A percentile compares a stretch with the other conserved stretches of the same genome.
phyloP scores from a whole-genome alignment of 1,284 basidiomycete species.

The Macrocystidia cucumis region DNA sequence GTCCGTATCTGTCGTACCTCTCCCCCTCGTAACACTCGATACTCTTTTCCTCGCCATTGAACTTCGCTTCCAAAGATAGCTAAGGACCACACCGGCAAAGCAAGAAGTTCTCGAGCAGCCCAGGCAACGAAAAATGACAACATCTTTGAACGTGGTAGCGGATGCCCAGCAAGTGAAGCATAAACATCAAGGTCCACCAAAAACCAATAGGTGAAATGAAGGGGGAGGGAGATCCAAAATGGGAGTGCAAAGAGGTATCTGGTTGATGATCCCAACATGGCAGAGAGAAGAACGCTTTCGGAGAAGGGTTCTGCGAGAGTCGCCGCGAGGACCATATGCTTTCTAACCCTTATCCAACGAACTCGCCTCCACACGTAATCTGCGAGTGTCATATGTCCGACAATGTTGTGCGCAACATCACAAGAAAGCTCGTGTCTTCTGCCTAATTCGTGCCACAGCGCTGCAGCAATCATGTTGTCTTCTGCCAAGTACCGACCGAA shows the following conservation, averaged over 20 bases:
- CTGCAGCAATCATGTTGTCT: slow-evolving; percentile 90
- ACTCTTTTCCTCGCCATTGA: slow-evolving; percentile 73
- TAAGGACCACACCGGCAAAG: slow-evolving; percentile 79
- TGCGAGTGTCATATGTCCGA: slow-evolving; percentile 75
- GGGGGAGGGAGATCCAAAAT: slow-evolving; percentile 42
- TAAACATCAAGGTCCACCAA: slow-evolving; percentile 69
- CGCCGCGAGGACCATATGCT: slow-evolving; percentile 82
- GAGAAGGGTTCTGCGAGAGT: slow-evolving; percentile 88
- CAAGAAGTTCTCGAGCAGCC: slow-evolving; percentile 68
- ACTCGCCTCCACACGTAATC: slow-evolving; percentile 84
- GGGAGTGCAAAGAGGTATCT: slow-evolving; percentile 45
- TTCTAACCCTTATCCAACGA: slow-evolving; percentile 92
- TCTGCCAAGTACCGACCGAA: slow-evolving; percentile 89
- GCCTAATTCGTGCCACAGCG: slow-evolving; percentile 87
- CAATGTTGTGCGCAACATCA: slow-evolving; percentile 84
- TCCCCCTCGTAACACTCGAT: slow-evolving; percentile 58
- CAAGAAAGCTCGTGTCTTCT: slow-evolving; percentile 81
- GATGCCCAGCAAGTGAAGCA: slow-evolving; percentile 63
- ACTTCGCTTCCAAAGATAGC: slow-evolving; percentile 79
- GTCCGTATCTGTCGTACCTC: too few relatives aligned
- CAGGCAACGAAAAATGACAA: slow-evolving; percentile 71
- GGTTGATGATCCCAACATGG: slow-evolving; percentile 54
- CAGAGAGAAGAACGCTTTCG: slow-evolving; percentile 69
- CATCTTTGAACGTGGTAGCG: slow-evolving; percentile 39
- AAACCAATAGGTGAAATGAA: slow-evolving; percentile 56